Base-by-base conservation (phyloP, 441 rosid species). In the Populus hybrid region DNA sequence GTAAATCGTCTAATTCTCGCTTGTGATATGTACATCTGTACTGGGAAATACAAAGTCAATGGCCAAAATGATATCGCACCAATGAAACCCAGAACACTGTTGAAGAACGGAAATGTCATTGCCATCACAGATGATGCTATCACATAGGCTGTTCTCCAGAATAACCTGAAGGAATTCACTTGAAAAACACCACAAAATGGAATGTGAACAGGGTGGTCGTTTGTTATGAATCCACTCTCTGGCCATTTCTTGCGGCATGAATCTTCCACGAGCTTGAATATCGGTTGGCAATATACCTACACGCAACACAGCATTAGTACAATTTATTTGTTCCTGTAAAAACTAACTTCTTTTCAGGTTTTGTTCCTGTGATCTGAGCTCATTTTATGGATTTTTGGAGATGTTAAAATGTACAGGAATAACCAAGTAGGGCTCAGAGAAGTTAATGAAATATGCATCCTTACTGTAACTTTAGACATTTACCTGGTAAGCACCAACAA, bases 91-190 rank as follows among this genome's bases (percentile, higher is more conserved):
- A 89, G 81, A 4, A 90, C 82, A 2, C 86, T 84, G 42, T 89
- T 89, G 86, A 92, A 92, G 86, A 92, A 92, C 3, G 97, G 97
- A 73, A 92, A 77, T 68, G 82, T 85, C 90, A 92, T 90, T 12
- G 92, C 90, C 20, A 89, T 50, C 28, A 85, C 2, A 24, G 89
- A 81, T 34, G 90, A 80, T 16, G 78, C 0, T 59, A 86, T 74
- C 75, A 89, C 97, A 69, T 82, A 92, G 24, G 28, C 12, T 20
- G 92, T 83, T 81, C 97, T 88, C 94, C 97, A 90, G 2, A 90
- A 59, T 35, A 92, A 8, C 74, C 91, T 80, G 80, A 90, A 90
- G 61, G 84, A 28, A 76, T 85, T 92, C 64, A 87, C 66, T n/a
- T 71, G 83, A 70, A 14, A 26, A 35, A 4, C 24, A 0, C 92